phyloP scores from a whole-genome alignment of 2,329 filamentous ascomycete species.

The Graphilbum fragrans region DNA sequence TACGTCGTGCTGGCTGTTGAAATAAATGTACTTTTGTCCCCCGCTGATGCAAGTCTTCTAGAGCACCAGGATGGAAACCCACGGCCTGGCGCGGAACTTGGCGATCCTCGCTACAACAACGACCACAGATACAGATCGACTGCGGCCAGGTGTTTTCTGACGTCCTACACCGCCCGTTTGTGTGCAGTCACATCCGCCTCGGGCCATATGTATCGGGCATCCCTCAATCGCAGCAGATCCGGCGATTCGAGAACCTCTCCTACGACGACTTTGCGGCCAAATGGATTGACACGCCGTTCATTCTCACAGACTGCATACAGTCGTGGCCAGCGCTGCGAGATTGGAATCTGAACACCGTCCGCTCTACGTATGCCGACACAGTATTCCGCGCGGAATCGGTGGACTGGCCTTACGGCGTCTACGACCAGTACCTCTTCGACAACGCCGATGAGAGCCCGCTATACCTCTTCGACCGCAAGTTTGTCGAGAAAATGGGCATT shows the following conservation, averaged over 20 bases:
- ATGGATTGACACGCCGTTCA: slow-evolving; percentile 76
- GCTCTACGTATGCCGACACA: slow-evolving; percentile 50
- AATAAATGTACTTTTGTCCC: not conserved
- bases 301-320: slow-evolving; percentile 71
- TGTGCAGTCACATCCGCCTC: slow-evolving; percentile 67
- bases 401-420: slow-evolving; percentile 77
- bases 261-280: slow-evolving; percentile 59
- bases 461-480: slow-evolving; percentile 82
- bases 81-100: slow-evolving; percentile 72
- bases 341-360: slow-evolving; percentile 62
- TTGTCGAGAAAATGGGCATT: slow-evolving; percentile 76
- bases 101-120: slow-evolving; percentile 53
- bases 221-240: slow-evolving; percentile 60
- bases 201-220: slow-evolving; percentile 58
- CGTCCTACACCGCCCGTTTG: slow-evolving; percentile 77
- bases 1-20: slow-evolving; percentile 50
- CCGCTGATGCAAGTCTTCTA: not conserved
- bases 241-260: slow-evolving; percentile 54
- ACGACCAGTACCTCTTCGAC: slow-evolving; percentile 69
- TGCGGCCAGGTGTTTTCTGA: slow-evolving; percentile 82
- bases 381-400: slow-evolving; percentile 85
- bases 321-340: slow-evolving; percentile 64
- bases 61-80: slow-evolving; percentile 14
- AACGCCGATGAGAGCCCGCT: slow-evolving; percentile 78
- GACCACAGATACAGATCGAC: slow-evolving; percentile 34